Evolutionary conservation across 257 asterid genomes (phyloP).

Genomic region (Euphrasia confusa): DNA sequence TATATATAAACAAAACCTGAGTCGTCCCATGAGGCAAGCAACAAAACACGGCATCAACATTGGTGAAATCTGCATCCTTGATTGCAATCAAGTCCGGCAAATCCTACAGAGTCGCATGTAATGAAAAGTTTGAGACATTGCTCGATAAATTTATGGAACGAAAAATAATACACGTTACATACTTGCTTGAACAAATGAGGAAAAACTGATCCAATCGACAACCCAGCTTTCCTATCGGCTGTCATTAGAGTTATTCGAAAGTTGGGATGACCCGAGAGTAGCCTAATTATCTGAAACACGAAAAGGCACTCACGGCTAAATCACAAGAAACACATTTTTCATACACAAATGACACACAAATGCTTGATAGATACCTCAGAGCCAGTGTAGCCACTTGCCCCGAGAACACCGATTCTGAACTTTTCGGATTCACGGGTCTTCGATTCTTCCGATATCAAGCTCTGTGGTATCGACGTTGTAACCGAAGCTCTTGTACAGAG

Average conservation of each 20-base stretch:
- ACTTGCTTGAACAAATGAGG: slow-evolving; percentile 81
- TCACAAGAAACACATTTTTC: neutral
- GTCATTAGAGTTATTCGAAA: slow-evolving; percentile 75
- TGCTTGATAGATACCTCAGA: slow-evolving; percentile 43
- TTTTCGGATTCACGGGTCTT: slow-evolving; percentile 38
- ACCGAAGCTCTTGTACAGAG: slow-evolving; percentile 41
- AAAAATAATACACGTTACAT: slow-evolving; percentile 9
- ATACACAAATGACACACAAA: neutral
- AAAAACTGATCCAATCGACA: slow-evolving; percentile 81
- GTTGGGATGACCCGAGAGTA: slow-evolving; percentile 70
- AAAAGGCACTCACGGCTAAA: slow-evolving; percentile 2
- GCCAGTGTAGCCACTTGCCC: slow-evolving; percentile 87
- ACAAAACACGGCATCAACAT: slow-evolving; percentile 89
- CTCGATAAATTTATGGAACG: neutral
- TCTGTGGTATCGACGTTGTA: slow-evolving; percentile 35
- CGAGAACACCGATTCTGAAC: slow-evolving; percentile 64
- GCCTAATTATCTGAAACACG: slow-evolving; percentile 60
- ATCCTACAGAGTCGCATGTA: slow-evolving; percentile 37
- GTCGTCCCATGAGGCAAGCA: slow-evolving; percentile 98
- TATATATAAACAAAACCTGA: slow-evolving; percentile 47
- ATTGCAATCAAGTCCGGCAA: slow-evolving; percentile 84
- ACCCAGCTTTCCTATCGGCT: slow-evolving; percentile 94
- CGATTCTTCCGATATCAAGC: slow-evolving; percentile 29
- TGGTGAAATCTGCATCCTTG: slow-evolving; percentile 79
- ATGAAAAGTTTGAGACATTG: neutral